Evolutionary conservation across 2,329 filamentous ascomycete species (phyloP).

Genomic region (Aureobasidium pullulans): DNA sequence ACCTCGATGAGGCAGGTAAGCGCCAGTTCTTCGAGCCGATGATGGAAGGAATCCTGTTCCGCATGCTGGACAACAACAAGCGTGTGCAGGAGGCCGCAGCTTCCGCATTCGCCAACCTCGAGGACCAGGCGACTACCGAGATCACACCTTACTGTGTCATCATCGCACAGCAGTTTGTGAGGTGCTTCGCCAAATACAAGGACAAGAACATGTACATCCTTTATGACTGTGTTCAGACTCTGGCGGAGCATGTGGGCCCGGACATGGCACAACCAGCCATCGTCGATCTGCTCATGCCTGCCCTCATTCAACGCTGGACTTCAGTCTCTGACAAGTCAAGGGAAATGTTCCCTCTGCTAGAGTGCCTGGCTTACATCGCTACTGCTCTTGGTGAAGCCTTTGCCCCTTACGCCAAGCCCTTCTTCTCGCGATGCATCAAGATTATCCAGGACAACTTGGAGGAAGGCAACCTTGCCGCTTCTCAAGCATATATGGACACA

Average conservation of each 20-base stretch:
- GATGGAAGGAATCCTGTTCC: conserved; percentile 90
- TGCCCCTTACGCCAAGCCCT: conserved; percentile 73
- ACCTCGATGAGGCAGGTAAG: conserved; percentile 61
- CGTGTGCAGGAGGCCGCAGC: conserved; percentile 94
- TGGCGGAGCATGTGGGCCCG: conserved; percentile 83
- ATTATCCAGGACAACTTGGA: conserved; percentile 90
- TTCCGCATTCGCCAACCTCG: conserved; percentile 90
- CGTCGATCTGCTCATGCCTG: conserved; percentile 84
- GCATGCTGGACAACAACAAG: conserved; percentile 97
- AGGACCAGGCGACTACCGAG: conserved; percentile 80
- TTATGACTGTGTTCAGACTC: conserved; percentile 95
- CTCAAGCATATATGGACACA: conserved; percentile 57
- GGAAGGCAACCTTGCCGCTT: conserved; percentile 63
- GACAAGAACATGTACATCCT: conserved; percentile 98
- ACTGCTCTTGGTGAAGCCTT: conserved; percentile 77
- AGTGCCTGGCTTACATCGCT: conserved; percentile 91
- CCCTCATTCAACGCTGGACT: conserved; percentile 80
- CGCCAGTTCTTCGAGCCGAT: conserved; percentile 83
- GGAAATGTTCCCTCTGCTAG: conserved; percentile 90
- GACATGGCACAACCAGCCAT: conserved; percentile 73
- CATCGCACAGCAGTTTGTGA: conserved; percentile 86
- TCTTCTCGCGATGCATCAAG: conserved; percentile 80
- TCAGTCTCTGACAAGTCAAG: conserved; percentile 80
- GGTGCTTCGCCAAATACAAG: conserved; percentile 92
- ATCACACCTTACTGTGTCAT: conserved; percentile 80